These are phyloP conservation scores for Miscanthus lutarioriparius DNA, from an alignment of 176 grass and related monocot genomes.

Conservation along the genomic window DNA sequence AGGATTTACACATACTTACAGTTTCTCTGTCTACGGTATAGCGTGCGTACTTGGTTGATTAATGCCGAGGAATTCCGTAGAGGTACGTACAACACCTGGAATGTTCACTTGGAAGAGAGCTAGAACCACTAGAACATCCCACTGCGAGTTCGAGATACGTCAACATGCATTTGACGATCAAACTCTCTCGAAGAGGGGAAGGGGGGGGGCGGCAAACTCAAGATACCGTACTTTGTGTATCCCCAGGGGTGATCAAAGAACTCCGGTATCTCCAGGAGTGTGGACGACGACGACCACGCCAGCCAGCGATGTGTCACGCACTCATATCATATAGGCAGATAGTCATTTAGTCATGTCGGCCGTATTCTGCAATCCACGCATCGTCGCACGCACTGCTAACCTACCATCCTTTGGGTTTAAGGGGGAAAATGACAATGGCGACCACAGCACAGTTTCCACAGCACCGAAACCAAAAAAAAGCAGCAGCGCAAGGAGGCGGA, in stretches of 20 bases:
- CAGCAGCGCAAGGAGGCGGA: neutral
- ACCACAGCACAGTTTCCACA: neutral
- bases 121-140: neutral
- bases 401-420: neutral
- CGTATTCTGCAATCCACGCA: neutral
- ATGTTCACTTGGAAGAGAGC: neutral
- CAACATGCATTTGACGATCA: neutral
- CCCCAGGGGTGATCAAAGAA: too few relatives aligned
- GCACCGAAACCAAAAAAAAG: neutral
- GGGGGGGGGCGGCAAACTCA: too few relatives aligned
- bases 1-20: too few relatives aligned
- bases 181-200: too few relatives aligned
- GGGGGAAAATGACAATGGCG: accelerated
- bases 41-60: neutral
- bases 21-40: too few relatives aligned
- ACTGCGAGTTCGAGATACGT: neutral
- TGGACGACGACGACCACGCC: too few relatives aligned
- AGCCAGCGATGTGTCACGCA: too few relatives aligned
- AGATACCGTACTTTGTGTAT: too few relatives aligned
- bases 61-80: neutral
- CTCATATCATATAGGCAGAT: too few relatives aligned
- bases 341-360: neutral
- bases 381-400: neutral
- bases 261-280: too few relatives aligned
- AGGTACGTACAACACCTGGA: neutral